Percentiles rank a stretch among this genome's conserved stretches.
These are phyloP conservation scores for Euphorbia peplus DNA, from an alignment of 345 rosid species.

Conservation along the genomic window DNA sequence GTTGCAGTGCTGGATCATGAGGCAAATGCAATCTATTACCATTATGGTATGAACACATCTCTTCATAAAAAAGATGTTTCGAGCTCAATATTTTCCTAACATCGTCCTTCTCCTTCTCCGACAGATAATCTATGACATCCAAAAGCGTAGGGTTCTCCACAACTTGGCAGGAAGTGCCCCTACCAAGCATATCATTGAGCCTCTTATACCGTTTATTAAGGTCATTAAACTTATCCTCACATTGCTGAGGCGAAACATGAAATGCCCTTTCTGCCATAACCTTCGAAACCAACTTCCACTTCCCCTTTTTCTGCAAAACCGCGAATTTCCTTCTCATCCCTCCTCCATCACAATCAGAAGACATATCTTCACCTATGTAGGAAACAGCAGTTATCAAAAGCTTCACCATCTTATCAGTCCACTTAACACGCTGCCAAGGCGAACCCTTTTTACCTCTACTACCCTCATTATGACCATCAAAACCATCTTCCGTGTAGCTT, in stretches of 20 bases:
- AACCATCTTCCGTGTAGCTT: conserved; percentile 69
- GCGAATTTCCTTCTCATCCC: conserved; percentile 67
- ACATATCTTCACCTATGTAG: conserved; percentile 69
- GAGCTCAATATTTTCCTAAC: conserved; percentile 81
- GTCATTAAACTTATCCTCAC: conserved; percentile 93
- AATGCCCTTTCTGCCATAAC: conserved; percentile 85
- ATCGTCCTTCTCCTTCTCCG: conserved; percentile 80
- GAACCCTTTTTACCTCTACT: conserved; percentile 58
- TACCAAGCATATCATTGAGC: conserved; percentile 90
- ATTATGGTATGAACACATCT: conserved; percentile 95
- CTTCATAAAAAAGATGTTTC: conserved; percentile 89
- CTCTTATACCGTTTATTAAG: conserved; percentile 90
- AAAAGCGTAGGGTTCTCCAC: conserved; percentile 83
- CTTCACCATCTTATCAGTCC: conserved; percentile 95
- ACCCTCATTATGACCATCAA: conserved; percentile 48
- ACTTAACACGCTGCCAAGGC: conserved; percentile 91
- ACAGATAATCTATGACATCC: conserved; percentile 62
- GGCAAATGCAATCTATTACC: conserved; percentile 84
- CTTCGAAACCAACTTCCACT: conserved; percentile 86
- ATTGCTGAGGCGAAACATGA: conserved; percentile 93
- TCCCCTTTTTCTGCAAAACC: conserved; percentile 79
- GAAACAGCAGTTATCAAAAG: conserved; percentile 87
- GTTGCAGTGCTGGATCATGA: conserved; percentile 80
- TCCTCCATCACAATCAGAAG: conserved; percentile 42
- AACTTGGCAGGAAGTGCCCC: conserved; percentile 88